Conservation (phyloP, 2,329 filamentous ascomycete genomes). For the Colletotrichum sp. region DNA sequence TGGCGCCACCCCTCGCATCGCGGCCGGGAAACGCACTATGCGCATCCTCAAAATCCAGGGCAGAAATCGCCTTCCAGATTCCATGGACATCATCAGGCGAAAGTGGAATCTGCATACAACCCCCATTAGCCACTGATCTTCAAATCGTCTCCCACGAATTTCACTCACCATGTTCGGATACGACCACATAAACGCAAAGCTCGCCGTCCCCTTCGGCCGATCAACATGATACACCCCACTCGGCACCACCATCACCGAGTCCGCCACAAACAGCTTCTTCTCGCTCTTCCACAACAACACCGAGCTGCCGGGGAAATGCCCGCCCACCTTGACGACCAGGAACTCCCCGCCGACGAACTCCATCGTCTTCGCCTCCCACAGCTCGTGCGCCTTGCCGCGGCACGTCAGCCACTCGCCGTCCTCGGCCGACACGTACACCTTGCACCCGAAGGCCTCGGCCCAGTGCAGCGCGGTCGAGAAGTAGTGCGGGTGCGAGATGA, state of each 20-base stretch:
- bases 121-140: neutral
- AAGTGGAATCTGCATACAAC: constrained; percentile 2
- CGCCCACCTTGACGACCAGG: constrained; percentile 72
- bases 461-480: constrained; percentile 80
- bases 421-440: constrained; percentile 70
- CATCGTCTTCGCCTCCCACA: constrained; percentile 50
- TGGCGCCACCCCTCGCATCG: constrained; percentile 17
- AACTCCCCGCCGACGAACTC: constrained; percentile 53
- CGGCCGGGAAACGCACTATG: constrained; percentile 7
- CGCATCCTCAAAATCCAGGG: constrained; percentile 17
- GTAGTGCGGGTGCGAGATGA: constrained; percentile 83
- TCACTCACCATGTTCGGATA: constrained; percentile 21
- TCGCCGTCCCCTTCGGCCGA: constrained; percentile 12
- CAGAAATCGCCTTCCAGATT: constrained; percentile 13
- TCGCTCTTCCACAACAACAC: constrained; percentile 63
- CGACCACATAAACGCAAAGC: constrained; percentile 20
- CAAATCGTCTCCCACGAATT: neutral
- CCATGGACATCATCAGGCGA: neutral
- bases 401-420: constrained; percentile 69
- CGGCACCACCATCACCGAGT: constrained; percentile 77
- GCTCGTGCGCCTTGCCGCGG: constrained; percentile 46
- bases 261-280: constrained; percentile 72
- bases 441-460: constrained; percentile 71
- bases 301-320: constrained; percentile 80
- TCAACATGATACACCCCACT: constrained; percentile 43